phyloP scores from a whole-genome alignment of 495 filamentous ascomycete genomes.

The Pseudoneurospora amorphoporcata region DNA sequence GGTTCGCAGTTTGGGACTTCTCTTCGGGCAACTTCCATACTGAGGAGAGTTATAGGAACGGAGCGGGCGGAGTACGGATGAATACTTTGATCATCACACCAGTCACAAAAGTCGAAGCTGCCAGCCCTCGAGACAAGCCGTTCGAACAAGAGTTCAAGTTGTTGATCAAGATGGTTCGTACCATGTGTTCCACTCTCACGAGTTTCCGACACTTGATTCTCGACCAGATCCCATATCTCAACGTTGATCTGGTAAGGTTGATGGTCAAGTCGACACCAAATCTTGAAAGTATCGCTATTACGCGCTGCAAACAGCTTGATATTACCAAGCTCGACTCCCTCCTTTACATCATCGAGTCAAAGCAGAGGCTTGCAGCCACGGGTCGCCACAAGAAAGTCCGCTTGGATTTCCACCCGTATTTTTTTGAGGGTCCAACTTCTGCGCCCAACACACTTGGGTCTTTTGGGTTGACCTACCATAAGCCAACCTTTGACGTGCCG shows the following conservation, averaged over 20 bases:
- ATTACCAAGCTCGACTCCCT: constrained; percentile 12
- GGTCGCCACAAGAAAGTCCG: neutral
- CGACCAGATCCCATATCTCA: constrained; percentile 13
- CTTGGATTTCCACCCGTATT: constrained; percentile 16
- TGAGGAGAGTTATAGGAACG: neutral
- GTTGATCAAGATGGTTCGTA: neutral
- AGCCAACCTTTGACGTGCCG: constrained; percentile 14
- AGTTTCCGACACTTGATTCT: constrained; percentile 13
- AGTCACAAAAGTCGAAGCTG: neutral
- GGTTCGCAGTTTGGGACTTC: constrained; percentile 8
- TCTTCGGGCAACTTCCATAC: neutral
- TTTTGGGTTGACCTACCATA: constrained; percentile 17
- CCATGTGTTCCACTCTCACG: neutral
- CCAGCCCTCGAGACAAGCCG: neutral
- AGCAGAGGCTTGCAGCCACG: neutral
- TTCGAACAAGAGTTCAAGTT: constrained; percentile 3
- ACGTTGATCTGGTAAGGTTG: constrained; percentile 5
- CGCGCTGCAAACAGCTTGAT: constrained; percentile 15
- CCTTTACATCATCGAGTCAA: constrained; percentile 3
- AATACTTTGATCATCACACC: constrained; percentile 7
- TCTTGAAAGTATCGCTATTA: constrained; percentile 12
- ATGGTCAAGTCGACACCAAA: constrained; percentile 17
- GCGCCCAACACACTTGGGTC: constrained; percentile 2
- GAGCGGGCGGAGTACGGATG: neutral
- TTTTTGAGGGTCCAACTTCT: constrained; percentile 11